Evolutionary conservation across 768 basidiomycete species (phyloP).

Genomic region (Serpula lacrymans): DNA sequence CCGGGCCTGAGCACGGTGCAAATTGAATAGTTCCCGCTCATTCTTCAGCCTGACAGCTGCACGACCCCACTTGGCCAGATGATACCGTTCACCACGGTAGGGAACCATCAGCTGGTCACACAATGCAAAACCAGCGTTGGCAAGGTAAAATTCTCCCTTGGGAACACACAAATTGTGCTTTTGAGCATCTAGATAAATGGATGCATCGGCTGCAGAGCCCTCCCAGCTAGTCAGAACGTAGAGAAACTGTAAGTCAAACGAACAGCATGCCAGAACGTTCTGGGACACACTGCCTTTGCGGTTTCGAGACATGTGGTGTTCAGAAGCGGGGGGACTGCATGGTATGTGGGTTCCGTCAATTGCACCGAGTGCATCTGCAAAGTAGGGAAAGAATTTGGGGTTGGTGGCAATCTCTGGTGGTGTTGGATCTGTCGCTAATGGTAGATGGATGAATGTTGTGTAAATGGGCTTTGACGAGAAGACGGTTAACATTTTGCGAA

Average conservation of each 20-base stretch:
- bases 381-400: constrained; percentile 15
- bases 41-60: too few species aligned
- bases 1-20: too few species aligned
- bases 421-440: too few species aligned
- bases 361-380: constrained; percentile 14
- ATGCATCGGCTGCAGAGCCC: constrained; percentile 13
- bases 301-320: constrained; percentile 16
- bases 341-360: constrained; percentile 16
- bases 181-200: background rate
- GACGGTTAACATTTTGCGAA: too few species aligned
- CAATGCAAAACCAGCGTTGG: background rate
- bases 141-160: background rate
- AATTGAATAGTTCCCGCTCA: too few species aligned
- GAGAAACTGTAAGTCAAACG: constrained; percentile 15
- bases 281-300: constrained; percentile 20
- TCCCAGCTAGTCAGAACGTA: constrained; percentile 25
- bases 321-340: constrained; percentile 5
- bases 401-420: constrained; percentile 18
- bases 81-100: constrained; percentile 34
- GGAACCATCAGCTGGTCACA: constrained; percentile 32
- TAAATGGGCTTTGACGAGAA: too few species aligned
- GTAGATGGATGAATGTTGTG: too few species aligned
- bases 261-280: constrained; percentile 18
- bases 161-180: background rate
- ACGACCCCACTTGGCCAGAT: constrained; percentile 35